phyloP scores from a whole-genome alignment of 768 basidiomycete genomes.

The Agrocybe chaxingu region DNA sequence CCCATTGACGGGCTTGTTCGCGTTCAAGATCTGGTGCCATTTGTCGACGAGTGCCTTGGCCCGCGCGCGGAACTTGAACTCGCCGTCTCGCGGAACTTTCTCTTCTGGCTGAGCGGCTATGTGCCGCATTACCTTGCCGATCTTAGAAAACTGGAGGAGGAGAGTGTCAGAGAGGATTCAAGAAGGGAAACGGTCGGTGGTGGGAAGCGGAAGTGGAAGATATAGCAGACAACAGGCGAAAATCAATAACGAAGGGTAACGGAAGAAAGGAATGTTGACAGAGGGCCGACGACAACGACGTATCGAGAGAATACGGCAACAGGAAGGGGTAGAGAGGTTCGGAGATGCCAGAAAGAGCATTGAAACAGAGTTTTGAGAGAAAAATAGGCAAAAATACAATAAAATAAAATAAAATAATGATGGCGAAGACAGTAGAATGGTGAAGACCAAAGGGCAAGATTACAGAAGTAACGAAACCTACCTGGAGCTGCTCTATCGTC shows the following conservation, averaged over 20 bases:
- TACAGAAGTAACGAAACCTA: slow-evolving; percentile 8
- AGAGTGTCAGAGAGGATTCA: neutral
- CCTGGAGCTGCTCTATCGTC: slow-evolving; percentile 68
- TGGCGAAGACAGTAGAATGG: too few species aligned
- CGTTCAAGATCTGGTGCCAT: slow-evolving; percentile 58
- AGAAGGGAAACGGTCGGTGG: neutral
- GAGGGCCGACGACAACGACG: too few species aligned
- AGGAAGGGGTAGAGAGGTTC: too few species aligned
- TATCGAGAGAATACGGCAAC: too few species aligned
- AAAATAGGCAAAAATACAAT: neutral
- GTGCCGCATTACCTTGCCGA: slow-evolving; percentile 87
- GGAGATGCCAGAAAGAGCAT: neutral
- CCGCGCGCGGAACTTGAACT: slow-evolving; percentile 67
- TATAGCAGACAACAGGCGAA: neutral
- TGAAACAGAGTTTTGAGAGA: neutral
- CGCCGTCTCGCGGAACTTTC: slow-evolving; percentile 61
- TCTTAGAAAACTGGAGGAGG: slow-evolving; percentile 65
- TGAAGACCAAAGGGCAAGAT: too few species aligned
- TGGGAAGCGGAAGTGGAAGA: neutral
- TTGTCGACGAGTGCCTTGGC: slow-evolving; percentile 67
- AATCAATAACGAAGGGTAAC: neutral
- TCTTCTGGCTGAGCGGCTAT: slow-evolving; percentile 55
- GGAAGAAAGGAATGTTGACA: neutral
- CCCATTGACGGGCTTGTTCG: slow-evolving; percentile 26
- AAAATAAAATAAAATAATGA: too few species aligned